Conservation (phyloP, 2,329 filamentous ascomycete species). For the Hypoxylon sp. region DNA sequence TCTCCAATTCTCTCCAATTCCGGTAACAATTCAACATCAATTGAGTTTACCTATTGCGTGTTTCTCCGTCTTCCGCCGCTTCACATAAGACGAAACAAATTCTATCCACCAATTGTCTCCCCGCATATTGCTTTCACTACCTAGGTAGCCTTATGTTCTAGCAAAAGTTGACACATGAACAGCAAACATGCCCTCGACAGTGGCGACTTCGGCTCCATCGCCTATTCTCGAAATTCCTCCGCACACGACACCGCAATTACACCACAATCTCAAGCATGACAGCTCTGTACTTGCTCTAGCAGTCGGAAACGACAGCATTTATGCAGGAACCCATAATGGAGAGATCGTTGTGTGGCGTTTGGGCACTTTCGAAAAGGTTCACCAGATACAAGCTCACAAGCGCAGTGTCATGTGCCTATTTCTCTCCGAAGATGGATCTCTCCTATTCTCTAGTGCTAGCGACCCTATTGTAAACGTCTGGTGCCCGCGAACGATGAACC, state of each 20-base stretch:
- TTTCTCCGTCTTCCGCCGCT: not conserved
- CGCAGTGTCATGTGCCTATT: conserved; percentile 90
- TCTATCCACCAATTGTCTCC: not conserved
- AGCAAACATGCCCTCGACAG: conserved; percentile 47
- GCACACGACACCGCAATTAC: conserved; percentile 69
- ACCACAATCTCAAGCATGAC: conserved; percentile 82
- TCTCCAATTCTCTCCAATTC: conserved; percentile 31
- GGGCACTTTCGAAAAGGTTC: conserved; percentile 84
- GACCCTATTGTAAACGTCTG: conserved; percentile 97
- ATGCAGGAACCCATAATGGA: conserved; percentile 92
- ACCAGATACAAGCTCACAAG: conserved; percentile 88
- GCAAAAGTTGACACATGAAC: conserved; percentile 30
- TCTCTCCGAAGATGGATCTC: conserved; percentile 79
- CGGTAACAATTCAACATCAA: conserved; percentile 6
- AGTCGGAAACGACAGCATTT: conserved; percentile 85
- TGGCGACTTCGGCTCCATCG: conserved; percentile 43
- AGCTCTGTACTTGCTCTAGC: conserved; percentile 87
- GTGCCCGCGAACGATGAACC: conserved; percentile 81
- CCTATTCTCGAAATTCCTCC: conserved; percentile 51
- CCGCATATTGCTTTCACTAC: not conserved
- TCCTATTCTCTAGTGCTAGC: conserved; percentile 93
- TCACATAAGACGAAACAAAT: not conserved
- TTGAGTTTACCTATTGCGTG: not conserved
- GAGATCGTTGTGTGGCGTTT: conserved; percentile 95
- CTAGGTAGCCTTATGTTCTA: conserved; percentile 19